These are phyloP conservation scores for Physocladia obscura DNA, from an alignment of 192 early-diverging fungal genomes.

Conservation along the genomic window DNA sequence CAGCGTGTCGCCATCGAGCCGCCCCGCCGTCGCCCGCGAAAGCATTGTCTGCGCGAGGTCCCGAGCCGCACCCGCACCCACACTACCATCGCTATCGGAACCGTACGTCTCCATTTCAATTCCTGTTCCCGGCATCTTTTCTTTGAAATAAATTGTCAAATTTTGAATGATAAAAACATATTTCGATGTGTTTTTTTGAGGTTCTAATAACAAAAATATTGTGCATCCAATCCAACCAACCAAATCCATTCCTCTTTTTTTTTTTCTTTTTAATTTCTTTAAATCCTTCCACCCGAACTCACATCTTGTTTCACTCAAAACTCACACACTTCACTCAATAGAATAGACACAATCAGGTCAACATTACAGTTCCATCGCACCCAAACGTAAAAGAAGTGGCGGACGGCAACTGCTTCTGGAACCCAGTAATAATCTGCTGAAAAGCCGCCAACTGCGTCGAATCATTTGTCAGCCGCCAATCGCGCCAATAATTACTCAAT, in stretches of 20 bases:
- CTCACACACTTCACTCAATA: no score
- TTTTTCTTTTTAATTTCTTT: no score
- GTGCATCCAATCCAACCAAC: no score
- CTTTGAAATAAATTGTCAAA: no score
- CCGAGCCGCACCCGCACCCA: not conserved
- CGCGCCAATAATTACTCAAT: not conserved
- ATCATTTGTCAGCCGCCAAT: not conserved
- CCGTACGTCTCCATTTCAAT: not conserved
- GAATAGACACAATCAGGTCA: no score
- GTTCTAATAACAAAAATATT: no score
- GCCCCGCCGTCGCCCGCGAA: not conserved
- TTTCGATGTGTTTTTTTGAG: not conserved
- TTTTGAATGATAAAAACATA: no score
- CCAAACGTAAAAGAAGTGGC: not conserved
- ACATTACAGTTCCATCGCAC: not conserved
- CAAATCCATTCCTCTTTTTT: no score
- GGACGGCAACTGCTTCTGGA: not conserved
- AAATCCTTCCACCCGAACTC: no score
- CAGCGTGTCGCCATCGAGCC: constrained; percentile 29
- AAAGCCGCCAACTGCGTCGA: not conserved
- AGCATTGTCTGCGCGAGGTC: not conserved
- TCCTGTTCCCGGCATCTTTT: not conserved
- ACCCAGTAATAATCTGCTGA: not conserved
- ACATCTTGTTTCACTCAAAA: no score
- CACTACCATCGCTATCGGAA: not conserved